phyloP scores from a whole-genome alignment of 345 rosid genomes.

The Mercurialis annua region DNA sequence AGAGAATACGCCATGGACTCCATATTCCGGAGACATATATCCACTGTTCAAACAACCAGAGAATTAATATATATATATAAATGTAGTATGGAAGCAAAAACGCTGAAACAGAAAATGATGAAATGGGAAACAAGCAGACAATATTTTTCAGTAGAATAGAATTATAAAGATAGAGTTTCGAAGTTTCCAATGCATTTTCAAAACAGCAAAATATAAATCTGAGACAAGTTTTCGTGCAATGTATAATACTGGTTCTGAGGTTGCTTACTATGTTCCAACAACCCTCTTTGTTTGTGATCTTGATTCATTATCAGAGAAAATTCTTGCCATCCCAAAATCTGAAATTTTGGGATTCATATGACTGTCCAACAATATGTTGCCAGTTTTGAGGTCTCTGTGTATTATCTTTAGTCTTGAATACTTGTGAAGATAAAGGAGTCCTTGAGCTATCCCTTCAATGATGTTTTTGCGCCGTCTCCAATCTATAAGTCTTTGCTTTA shows the following conservation, averaged over 20 bases:
- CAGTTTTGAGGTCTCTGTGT: not conserved
- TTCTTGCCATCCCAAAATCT: conserved; percentile 8
- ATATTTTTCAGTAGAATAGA: too few species aligned
- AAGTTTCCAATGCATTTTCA: too few species aligned
- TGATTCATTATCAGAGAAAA: not conserved
- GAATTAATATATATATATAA: too few species aligned
- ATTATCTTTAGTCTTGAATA: not conserved
- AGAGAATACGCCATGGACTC: conserved; percentile 4
- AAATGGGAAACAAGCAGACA: too few species aligned
- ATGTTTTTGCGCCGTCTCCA: not conserved
- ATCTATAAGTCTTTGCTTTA: not conserved
- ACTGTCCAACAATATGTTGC: conserved; percentile 1
- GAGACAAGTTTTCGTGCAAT: too few species aligned
- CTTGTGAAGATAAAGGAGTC: conserved; percentile 7
- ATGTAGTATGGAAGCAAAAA: too few species aligned
- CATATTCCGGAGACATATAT: not conserved
- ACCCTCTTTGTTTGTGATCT: not conserved
- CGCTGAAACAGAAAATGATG: too few species aligned
- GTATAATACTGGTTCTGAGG: too few species aligned
- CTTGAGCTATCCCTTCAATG: not conserved
- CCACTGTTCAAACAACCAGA: not conserved
- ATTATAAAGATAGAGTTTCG: too few species aligned
- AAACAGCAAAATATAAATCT: too few species aligned
- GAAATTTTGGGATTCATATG: conserved; percentile 1
- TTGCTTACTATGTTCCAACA: not conserved